These are phyloP conservation scores for Raphanus raphanistrum DNA, from an alignment of 345 rosid genomes.

Conservation along the genomic window DNA sequence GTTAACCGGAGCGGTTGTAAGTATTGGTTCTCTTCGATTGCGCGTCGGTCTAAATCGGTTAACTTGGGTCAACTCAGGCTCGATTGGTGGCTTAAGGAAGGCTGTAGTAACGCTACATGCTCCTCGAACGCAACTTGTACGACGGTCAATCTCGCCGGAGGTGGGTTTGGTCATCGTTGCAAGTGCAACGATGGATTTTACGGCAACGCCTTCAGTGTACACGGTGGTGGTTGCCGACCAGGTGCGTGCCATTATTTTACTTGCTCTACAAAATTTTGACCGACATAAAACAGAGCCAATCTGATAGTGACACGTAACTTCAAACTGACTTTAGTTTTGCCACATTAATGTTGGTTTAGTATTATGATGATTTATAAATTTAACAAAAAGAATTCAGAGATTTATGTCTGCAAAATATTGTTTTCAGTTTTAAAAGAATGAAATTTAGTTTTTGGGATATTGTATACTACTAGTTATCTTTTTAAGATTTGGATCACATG, in stretches of 20 bases:
- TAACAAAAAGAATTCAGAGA: neutral
- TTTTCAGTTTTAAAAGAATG: neutral
- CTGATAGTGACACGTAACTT: neutral
- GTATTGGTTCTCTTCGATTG: conserved; percentile 6
- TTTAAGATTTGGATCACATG: neutral
- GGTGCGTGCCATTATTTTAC: neutral
- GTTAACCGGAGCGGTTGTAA: neutral
- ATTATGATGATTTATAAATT: neutral
- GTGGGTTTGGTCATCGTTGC: conserved; percentile 8
- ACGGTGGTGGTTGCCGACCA: conserved; percentile 8
- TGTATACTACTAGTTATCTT: too few species aligned
- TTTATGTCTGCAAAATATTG: neutral
- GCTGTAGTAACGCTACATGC: neutral
- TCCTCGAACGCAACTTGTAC: neutral
- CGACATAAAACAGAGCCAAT: neutral
- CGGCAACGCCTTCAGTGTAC: conserved; percentile 8
- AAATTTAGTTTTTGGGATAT: neutral
- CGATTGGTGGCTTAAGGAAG: conserved; percentile 8
- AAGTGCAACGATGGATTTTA: neutral
- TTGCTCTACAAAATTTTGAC: neutral
- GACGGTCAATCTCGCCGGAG: neutral
- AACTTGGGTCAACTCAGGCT: conserved; percentile 2
- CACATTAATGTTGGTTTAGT: neutral
- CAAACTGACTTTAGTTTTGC: neutral
- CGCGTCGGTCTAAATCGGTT: neutral